These are phyloP conservation scores for Suhomyces maxii DNA, from an alignment of 1,139 yeast species.

Conservation along the genomic window DNA sequence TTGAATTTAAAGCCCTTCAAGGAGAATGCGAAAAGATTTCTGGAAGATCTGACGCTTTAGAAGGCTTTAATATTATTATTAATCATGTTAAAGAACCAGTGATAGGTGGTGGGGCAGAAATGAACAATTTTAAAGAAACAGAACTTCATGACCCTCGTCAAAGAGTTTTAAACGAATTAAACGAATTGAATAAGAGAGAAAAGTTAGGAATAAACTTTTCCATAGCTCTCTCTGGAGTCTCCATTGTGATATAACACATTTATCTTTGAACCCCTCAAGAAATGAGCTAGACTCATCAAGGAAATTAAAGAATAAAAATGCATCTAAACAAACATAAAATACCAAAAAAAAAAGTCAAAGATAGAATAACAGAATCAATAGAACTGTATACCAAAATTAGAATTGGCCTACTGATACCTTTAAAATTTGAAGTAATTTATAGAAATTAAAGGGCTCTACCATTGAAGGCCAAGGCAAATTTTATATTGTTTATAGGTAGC, in stretches of 20 bases:
- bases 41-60: conserved; percentile 31
- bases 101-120: conserved; percentile 12
- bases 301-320: too few species aligned
- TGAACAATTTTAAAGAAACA: conserved; percentile 1
- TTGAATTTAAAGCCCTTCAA: conserved; percentile 51
- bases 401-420: too few species aligned
- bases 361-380: too few species aligned
- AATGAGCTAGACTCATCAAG: too few species aligned
- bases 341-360: too few species aligned
- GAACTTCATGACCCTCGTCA: conserved; percentile 52
- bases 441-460: too few species aligned
- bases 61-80: conserved; percentile 56
- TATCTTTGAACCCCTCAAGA: background rate
- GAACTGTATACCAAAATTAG: too few species aligned
- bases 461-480: too few species aligned
- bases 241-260: conserved; percentile 15
- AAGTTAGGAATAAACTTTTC: conserved; percentile 47
- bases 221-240: conserved; percentile 55
- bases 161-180: conserved; percentile 48
- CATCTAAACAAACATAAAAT: too few species aligned
- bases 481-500: too few species aligned
- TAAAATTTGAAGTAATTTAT: too few species aligned
- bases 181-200: conserved; percentile 34
- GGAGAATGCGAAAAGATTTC: conserved; percentile 16
- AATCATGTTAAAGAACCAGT: conserved; percentile 71